Evolutionary conservation across 495 filamentous ascomycete genomes (phyloP).

Genomic region (Neohortaea acidophila): DNA sequence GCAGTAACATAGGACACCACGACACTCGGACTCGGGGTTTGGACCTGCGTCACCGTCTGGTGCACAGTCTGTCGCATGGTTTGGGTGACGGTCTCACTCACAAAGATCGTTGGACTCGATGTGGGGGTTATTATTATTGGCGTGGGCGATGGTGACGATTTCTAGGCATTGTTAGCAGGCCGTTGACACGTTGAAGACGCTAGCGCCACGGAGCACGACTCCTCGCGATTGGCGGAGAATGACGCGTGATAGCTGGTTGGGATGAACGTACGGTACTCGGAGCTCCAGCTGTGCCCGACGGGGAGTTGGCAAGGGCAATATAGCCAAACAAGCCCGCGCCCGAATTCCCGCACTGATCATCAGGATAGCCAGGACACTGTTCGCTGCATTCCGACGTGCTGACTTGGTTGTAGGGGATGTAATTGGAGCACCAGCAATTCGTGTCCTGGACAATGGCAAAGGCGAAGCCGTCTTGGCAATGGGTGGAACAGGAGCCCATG

Average conservation of each 20-base stretch:
- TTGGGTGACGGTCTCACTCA: conserved; percentile 15
- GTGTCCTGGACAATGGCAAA: conserved; percentile 51
- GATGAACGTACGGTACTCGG: too few relatives aligned
- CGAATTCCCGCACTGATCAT: conserved; percentile 47
- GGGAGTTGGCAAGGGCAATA: conserved; percentile 30
- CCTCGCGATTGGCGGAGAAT: too few relatives aligned
- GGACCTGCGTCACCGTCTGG: conserved; percentile 8
- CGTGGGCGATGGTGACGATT: too few relatives aligned
- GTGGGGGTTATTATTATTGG: too few relatives aligned
- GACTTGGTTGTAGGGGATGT: conserved; percentile 37
- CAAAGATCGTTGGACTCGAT: conserved; percentile 12
- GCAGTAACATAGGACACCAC: conserved; percentile 16
- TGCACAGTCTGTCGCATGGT: too few relatives aligned
- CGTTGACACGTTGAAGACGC: too few relatives aligned
- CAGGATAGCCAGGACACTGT: conserved; percentile 50
- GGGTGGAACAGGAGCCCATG: conserved; percentile 43
- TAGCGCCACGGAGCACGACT: conserved; percentile 1
- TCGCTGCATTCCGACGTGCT: conserved; percentile 36
- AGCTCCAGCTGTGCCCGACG: conserved; percentile 34
- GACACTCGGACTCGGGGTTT: conserved; percentile 7
- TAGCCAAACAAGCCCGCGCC: conserved; percentile 45
- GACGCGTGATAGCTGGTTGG: too few relatives aligned
- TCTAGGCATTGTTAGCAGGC: too few relatives aligned
- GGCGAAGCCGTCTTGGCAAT: conserved; percentile 44
- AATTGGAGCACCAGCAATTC: conserved; percentile 65